These are phyloP conservation scores for Lepidium africanum DNA, from an alignment of 345 rosid genomes.

Conservation along the genomic window DNA sequence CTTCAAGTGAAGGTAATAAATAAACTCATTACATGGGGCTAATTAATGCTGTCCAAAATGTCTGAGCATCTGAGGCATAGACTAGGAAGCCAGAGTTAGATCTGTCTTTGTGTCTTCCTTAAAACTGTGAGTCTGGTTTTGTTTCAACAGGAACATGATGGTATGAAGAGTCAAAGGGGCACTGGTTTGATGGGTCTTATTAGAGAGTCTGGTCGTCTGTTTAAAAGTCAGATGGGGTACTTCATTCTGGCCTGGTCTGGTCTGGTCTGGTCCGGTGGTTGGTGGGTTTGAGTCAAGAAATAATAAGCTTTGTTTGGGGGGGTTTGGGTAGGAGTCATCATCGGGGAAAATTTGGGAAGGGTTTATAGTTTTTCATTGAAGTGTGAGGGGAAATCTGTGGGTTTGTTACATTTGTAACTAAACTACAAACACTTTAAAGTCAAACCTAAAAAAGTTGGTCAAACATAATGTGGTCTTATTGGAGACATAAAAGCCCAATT, in stretches of 20 bases:
- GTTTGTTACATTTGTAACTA: slow-evolving; percentile 14
- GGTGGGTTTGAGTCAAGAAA: slow-evolving; percentile 23
- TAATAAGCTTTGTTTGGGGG: slow-evolving; percentile 27
- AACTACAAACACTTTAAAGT: slow-evolving; percentile 10
- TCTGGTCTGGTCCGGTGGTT: slow-evolving; percentile 4
- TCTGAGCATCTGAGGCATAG: background rate
- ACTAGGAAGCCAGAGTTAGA: background rate
- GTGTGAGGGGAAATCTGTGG: slow-evolving; percentile 9
- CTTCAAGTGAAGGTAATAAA: slow-evolving; percentile 51
- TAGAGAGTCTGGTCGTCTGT: slow-evolving; percentile 25
- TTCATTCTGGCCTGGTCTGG: slow-evolving; percentile 2
- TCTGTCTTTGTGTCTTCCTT: background rate
- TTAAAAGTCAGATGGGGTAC: slow-evolving; percentile 21
- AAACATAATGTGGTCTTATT: slow-evolving; percentile 21
- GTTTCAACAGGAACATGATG: slow-evolving; percentile 17
- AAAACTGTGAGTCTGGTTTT: slow-evolving; percentile 13
- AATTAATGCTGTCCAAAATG: background rate
- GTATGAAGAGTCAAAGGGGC: slow-evolving; percentile 8
- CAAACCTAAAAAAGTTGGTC: slow-evolving; percentile 28
- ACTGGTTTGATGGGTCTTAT: slow-evolving; percentile 13
- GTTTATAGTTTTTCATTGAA: background rate
- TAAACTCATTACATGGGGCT: background rate
- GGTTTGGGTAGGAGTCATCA: slow-evolving; percentile 31
- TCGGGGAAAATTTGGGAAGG: slow-evolving; percentile 13
- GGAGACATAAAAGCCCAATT: slow-evolving; percentile 8